These are phyloP conservation scores for Fraxinus greggii DNA, from an alignment of 305 asterid genomes.

Conservation along the genomic window DNA sequence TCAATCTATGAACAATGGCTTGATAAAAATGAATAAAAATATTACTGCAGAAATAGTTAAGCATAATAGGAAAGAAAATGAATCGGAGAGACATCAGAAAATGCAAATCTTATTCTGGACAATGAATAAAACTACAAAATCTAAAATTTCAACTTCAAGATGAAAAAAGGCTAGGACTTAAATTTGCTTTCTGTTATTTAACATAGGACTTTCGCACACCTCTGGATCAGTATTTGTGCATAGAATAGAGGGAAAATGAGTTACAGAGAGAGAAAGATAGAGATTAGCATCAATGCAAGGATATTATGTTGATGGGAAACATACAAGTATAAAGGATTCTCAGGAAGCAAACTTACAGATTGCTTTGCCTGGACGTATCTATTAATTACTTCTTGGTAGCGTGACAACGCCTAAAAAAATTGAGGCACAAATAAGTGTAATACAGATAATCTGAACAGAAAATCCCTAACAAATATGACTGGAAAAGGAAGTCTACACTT, in stretches of 20 bases:
- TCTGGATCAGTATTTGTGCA: not conserved
- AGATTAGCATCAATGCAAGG: constrained; percentile 5
- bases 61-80: not conserved
- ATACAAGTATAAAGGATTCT: constrained; percentile 8
- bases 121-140: not conserved
- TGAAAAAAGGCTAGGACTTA: not conserved
- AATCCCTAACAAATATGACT: not conserved
- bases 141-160: not conserved
- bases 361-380: constrained; percentile 84
- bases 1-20: not conserved
- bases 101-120: not conserved
- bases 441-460: constrained; percentile 9
- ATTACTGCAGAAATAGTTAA: not conserved
- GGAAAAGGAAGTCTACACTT: constrained; percentile 46
- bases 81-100: not conserved
- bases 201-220: not conserved
- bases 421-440: not conserved
- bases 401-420: constrained; percentile 73
- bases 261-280: not conserved
- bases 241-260: not conserved
- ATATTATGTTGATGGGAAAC: not conserved
- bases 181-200: not conserved
- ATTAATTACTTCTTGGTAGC: constrained; percentile 85
- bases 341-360: constrained; percentile 59
- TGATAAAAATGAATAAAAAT: not conserved